Conservation (phyloP, 1,284 basidiomycete species). For the Termitomyces sp. region DNA sequence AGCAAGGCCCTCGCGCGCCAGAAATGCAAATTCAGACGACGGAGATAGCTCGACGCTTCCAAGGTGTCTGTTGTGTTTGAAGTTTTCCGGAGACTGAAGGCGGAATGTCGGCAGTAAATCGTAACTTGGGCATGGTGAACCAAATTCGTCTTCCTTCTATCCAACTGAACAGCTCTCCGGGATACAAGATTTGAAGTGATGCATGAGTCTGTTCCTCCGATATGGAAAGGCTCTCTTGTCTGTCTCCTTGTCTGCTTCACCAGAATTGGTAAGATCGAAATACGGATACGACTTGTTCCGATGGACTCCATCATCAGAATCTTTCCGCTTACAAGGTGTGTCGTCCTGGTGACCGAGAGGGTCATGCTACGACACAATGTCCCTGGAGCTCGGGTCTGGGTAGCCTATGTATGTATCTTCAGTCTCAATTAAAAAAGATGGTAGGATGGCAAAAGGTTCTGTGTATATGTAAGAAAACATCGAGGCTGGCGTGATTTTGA, state of each 20-base stretch:
- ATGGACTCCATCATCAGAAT: not conserved
- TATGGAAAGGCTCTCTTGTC: not conserved
- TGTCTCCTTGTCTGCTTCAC: too few relatives aligned
- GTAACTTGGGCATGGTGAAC: not conserved
- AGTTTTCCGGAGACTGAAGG: not conserved
- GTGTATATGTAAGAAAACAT: not conserved
- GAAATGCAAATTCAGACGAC: not conserved
- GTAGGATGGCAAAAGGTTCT: not conserved
- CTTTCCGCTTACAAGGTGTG: not conserved
- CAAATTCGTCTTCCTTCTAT: not conserved
- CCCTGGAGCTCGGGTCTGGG: too few relatives aligned
- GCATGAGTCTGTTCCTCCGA: not conserved
- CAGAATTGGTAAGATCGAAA: too few relatives aligned
- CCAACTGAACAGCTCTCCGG: too few relatives aligned
- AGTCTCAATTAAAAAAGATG: too few relatives aligned
- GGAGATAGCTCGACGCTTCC: not conserved
- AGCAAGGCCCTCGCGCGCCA: not conserved
- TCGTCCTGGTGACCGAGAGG: not conserved
- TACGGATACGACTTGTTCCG: not conserved
- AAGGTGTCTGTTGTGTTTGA: not conserved
- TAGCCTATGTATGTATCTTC: too few relatives aligned
- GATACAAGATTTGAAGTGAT: not conserved
- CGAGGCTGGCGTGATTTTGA: not conserved
- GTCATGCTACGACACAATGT: too few relatives aligned
- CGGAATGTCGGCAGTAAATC: not conserved